phyloP scores from a whole-genome alignment of 1,139 yeast genomes.

The Taiozyma onychis region DNA sequence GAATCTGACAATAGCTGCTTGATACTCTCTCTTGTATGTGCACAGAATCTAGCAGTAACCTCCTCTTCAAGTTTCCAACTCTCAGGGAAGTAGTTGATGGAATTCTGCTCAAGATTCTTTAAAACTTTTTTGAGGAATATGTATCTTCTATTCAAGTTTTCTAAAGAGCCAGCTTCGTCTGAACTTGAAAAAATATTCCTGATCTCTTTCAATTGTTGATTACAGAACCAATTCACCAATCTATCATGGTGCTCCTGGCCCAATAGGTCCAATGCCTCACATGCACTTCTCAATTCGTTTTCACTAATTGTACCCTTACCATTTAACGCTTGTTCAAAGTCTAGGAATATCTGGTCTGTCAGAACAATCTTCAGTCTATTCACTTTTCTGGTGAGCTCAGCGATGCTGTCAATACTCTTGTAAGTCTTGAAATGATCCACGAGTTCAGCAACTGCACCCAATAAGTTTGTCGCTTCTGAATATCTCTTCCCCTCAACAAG shows the following conservation, averaged over 20 bases:
- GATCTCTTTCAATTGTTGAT: slow-evolving; percentile 66
- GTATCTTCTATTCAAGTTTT: slow-evolving; percentile 75
- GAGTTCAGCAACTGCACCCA: slow-evolving; percentile 76
- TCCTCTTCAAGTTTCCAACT: slow-evolving; percentile 67
- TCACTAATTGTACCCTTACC: slow-evolving; percentile 28
- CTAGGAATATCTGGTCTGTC: slow-evolving; percentile 68
- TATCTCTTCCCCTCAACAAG: slow-evolving; percentile 49
- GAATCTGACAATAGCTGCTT: slow-evolving; percentile 32
- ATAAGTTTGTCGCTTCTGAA: slow-evolving; percentile 57
- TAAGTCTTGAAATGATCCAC: slow-evolving; percentile 74
- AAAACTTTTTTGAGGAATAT: slow-evolving; percentile 74
- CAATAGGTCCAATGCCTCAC: slow-evolving; percentile 64
- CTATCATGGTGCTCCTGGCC: slow-evolving; percentile 57
- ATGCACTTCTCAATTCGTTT: slow-evolving; percentile 41
- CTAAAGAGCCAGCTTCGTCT: slow-evolving; percentile 93
- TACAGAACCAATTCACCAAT: slow-evolving; percentile 70
- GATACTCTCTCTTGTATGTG: slow-evolving; percentile 64
- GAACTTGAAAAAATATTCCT: slow-evolving; percentile 64
- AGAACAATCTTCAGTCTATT: slow-evolving; percentile 59
- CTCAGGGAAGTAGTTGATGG: slow-evolving; percentile 53
- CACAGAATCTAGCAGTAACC: slow-evolving; percentile 60
- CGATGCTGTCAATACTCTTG: slow-evolving; percentile 79
- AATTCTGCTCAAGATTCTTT: slow-evolving; percentile 50
- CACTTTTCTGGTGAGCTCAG: slow-evolving; percentile 58
- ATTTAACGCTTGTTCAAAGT: slow-evolving; percentile 48